Evolutionary conservation across 2,329 filamentous ascomycete species (phyloP), one percentile per base, ranked within the genome.

Genomic region (Periconia sp.): DNA sequence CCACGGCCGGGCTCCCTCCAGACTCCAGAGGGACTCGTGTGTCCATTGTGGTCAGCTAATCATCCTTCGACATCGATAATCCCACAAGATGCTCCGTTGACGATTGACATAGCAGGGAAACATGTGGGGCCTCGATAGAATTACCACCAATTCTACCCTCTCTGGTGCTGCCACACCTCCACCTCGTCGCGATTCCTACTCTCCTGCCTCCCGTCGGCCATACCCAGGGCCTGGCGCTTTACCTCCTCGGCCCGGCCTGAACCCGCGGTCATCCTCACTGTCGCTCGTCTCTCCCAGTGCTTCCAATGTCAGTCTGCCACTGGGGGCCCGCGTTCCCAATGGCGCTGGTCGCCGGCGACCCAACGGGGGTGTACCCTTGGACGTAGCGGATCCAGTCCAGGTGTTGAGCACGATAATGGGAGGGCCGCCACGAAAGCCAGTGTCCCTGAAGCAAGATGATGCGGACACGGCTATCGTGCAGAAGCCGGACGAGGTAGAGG

Each of bases 51-150:
- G 19, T 11, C 42, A 11, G 14, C 42, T 23, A 44, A 10, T 23
- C 41, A 35, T 27, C 44, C 14, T 8, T 35, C 3, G 19, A 45
- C 23, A 27, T 17, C 18, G 10, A 27, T 41, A 11, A 31, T 41
- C 41, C 20, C 50, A 11, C 13, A 47, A 31, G 1, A 53, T 50
- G 47, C 46, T 40, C 41, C 55, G 20, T 48, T 57, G 50, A 53
- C 11, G 30, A 27, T 17, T 37, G 10, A 37, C 8, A 19, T 30
- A n/a, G 49, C 35, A 18, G 31, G 37, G 41, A 64, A 69, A 54
- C 53, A 96, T 96, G 91, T 96, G 92, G 92, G 70, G 70, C 2
- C 85, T 95, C 70, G 92, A 96, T 78, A 88, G 92, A 72, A 85
- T 96, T 61, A 87, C 89, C 60, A 86, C 83, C 65, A 87, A 89